Percentiles rank a stretch among this genome's conserved stretches.
Evolutionary conservation across 768 basidiomycete genomes (phyloP).

Genomic region (Epithele typhae): DNA sequence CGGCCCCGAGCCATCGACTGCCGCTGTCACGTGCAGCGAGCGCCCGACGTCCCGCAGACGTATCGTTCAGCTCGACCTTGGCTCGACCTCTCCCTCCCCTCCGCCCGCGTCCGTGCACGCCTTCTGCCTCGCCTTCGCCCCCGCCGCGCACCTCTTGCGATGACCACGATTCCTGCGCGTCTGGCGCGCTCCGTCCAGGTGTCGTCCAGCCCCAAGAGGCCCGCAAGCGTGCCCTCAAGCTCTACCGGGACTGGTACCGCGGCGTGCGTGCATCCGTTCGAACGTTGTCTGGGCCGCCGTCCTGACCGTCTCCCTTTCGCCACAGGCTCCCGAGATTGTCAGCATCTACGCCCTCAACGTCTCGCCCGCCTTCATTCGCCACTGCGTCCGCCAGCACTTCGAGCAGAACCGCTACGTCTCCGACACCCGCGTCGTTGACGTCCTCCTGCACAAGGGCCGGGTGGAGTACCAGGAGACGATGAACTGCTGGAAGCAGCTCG

Average conservation of each 20-base stretch:
- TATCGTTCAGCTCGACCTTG: too few species aligned
- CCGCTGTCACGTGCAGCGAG: background rate
- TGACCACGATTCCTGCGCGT: conserved; percentile 88
- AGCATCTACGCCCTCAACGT: conserved; percentile 77
- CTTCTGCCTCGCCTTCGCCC: background rate
- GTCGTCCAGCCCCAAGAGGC: conserved; percentile 59
- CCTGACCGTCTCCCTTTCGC: conserved; percentile 1
- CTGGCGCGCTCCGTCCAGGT: conserved; percentile 66
- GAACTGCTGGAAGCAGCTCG: conserved; percentile 90
- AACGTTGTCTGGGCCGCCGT: background rate
- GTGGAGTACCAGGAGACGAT: conserved; percentile 93
- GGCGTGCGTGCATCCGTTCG: conserved; percentile 54
- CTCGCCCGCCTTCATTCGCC: conserved; percentile 72
- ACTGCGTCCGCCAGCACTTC: conserved; percentile 80
- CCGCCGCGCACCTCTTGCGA: conserved; percentile 21
- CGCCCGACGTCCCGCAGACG: too few species aligned
- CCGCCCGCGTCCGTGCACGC: background rate
- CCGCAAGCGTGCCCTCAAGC: conserved; percentile 59
- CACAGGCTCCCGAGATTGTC: conserved; percentile 88
- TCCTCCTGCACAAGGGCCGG: conserved; percentile 77
- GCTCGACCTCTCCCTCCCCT: background rate
- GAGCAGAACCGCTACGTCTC: conserved; percentile 81
- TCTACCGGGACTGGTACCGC: conserved; percentile 95
- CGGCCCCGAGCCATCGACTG: too few species aligned
- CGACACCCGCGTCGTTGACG: conserved; percentile 79